Evolutionary conservation across 345 rosid species (phyloP).

Genomic region (Aegle marmelos): DNA sequence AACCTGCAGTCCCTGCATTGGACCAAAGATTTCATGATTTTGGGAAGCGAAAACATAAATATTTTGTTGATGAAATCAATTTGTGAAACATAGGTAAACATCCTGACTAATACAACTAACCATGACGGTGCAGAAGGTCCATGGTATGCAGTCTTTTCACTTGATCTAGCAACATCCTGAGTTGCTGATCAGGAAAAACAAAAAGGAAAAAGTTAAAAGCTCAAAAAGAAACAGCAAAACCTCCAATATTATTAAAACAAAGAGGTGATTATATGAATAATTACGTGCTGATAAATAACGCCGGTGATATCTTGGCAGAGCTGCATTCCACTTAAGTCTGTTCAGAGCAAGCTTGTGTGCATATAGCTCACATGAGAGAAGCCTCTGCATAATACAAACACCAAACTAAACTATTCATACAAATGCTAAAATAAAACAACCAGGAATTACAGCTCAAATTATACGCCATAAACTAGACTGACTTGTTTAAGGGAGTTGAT

Average conservation of each 20-base stretch:
- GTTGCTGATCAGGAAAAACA: constrained; percentile 20
- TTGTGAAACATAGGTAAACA: not conserved
- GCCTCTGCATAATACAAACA: constrained; percentile 33
- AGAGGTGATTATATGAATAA: not conserved
- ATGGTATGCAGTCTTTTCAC: constrained; percentile 26
- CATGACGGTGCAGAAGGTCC: not conserved
- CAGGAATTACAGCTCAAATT: not conserved
- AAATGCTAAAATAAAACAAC: not conserved
- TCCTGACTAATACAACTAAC: not conserved
- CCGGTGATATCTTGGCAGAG: constrained; percentile 37
- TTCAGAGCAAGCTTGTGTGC: constrained; percentile 43
- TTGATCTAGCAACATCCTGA: constrained; percentile 14
- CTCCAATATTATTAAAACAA: not conserved
- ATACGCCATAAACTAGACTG: not conserved
- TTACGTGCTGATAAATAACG: constrained; percentile 50
- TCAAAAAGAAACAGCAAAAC: not conserved
- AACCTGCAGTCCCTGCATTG: constrained; percentile 28
- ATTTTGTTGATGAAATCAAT: not conserved
- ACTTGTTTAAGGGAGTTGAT: constrained; percentile 58
- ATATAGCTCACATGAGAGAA: constrained; percentile 39
- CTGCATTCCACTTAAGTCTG: constrained; percentile 39
- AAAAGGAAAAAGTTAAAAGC: not conserved
- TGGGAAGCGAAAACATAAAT: not conserved
- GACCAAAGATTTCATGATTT: not conserved
- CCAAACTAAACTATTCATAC: not conserved